Evolutionary conservation across 2,329 filamentous ascomycete species (phyloP).

Genomic region (Verticillium zaregamsianum): DNA sequence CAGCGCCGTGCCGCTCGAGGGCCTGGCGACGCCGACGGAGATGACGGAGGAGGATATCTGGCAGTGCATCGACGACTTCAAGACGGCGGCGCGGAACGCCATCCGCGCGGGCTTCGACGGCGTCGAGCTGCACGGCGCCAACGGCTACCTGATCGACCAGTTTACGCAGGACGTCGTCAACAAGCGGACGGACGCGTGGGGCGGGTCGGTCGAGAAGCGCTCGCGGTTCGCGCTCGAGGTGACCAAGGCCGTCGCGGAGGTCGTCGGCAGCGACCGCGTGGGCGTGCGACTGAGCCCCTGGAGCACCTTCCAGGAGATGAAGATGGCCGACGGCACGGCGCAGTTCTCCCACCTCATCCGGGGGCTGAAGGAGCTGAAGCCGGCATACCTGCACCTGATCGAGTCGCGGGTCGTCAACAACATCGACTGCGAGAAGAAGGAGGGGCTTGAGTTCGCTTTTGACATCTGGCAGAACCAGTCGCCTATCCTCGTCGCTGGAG

Average conservation of each 20-base stretch:
- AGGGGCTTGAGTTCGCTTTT: conserved; percentile 27
- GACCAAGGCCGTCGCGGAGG: conserved; percentile 29
- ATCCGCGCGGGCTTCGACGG: conserved; percentile 67
- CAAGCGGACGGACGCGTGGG: conserved; percentile 45
- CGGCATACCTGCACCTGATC: conserved; percentile 60
- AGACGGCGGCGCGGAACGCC: conserved; percentile 47
- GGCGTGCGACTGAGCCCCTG: conserved; percentile 59
- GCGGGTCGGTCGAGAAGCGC: conserved; percentile 48
- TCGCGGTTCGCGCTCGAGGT: conserved; percentile 49
- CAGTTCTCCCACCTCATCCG: conserved; percentile 57
- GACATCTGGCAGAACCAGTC: conserved; percentile 23
- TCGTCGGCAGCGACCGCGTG: conserved; percentile 45
- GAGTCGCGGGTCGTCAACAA: conserved; percentile 40
- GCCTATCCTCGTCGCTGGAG: conserved; percentile 29
- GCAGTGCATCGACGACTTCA: conserved; percentile 53
- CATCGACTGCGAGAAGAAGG: conserved; percentile 30
- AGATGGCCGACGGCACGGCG: conserved; percentile 52
- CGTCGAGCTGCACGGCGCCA: conserved; percentile 57
- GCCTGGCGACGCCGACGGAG: conserved; percentile 48
- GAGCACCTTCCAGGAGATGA: conserved; percentile 59
- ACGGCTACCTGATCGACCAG: conserved; percentile 59
- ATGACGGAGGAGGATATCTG: conserved; percentile 65
- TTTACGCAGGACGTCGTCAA: conserved; percentile 52
- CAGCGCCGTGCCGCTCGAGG: conserved; percentile 23
- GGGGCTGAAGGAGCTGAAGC: conserved; percentile 43